Conservation (phyloP, 2,329 filamentous ascomycete genomes). For the Ceratocystiopsis sp. region DNA sequence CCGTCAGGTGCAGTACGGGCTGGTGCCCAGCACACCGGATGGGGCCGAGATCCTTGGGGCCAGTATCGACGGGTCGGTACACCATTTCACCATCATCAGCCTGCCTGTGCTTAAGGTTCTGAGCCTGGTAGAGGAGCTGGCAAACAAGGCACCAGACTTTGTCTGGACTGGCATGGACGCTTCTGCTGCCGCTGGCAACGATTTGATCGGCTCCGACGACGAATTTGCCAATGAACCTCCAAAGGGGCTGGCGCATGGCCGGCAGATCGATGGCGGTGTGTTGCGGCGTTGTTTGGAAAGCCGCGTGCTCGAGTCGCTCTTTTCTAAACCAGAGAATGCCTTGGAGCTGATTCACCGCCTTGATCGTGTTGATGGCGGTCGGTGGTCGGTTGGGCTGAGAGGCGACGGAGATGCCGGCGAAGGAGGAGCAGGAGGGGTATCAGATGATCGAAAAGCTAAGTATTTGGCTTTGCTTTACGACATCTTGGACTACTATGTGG, state of each 20-base stretch:
- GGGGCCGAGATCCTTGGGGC: constrained; percentile 43
- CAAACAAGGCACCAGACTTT: not conserved
- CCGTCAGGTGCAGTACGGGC: constrained; percentile 22
- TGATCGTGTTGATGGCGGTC: constrained; percentile 28
- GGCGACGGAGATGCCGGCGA: constrained; percentile 12
- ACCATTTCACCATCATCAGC: constrained; percentile 50
- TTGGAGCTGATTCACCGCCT: constrained; percentile 31
- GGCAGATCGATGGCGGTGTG: constrained; percentile 52
- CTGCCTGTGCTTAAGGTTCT: constrained; percentile 50
- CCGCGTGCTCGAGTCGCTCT: constrained; percentile 26
- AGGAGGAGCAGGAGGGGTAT: constrained; percentile 9
- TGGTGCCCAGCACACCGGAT: constrained; percentile 24
- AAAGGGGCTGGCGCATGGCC: constrained; percentile 18
- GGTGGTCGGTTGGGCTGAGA: constrained; percentile 17
- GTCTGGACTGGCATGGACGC: no score
- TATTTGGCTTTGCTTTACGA: constrained; percentile 35
- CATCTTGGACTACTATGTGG: constrained; percentile 35
- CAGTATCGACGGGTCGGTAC: constrained; percentile 51
- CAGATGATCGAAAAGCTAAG: constrained; percentile 10
- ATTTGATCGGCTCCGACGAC: constrained; percentile 7
- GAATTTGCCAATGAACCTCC: constrained; percentile 17
- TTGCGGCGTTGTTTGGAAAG: constrained; percentile 35
- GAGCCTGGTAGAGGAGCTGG: constrained; percentile 44
- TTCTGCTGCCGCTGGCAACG: constrained; percentile 8
- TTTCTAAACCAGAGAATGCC: constrained; percentile 17